Evolutionary conservation across 257 asterid species (phyloP), one percentile per base, ranked within the genome.

Genomic region (Capsicum pubescens): DNA sequence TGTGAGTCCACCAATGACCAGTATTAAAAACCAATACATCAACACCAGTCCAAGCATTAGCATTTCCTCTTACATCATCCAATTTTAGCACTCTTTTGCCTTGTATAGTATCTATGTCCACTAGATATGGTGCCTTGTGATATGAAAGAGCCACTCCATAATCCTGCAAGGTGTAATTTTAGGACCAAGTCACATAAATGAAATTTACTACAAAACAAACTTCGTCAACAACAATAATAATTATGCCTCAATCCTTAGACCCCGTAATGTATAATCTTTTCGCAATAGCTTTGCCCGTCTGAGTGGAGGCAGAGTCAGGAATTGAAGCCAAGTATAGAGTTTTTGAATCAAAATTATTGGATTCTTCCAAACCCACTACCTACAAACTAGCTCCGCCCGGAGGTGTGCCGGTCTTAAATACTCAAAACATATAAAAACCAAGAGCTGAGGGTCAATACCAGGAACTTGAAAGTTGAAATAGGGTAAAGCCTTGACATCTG

Each of bases 1-100:
- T 90, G 32, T 97, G 99, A 54, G 88, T 90, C 98, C 98, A 97
- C 99, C 99, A 97, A 69, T 97, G 99, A 3, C 99, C 99, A 3
- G 99, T 95, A 92, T 97, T 91, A 91, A 97, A 97, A 13, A 91
- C 91, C 50, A 97, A 93, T 26, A 97, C 91, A 91, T 97, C 98
- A 3, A 87, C 97, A 19, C 91, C 92, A 9, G 79, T 88, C 99
- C 99, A 97, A 4, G 95, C 97, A 84, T 93, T 93, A 9, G 89
- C 95, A 84, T 97, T 93, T 35, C 93, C 92, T 67, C 93, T 86
- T 1, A 97, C 91, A 9, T 95, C 99, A 83, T 95, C 98, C 89
- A 97, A 87, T 84, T 84, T 93, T 79, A 97, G 89, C 84, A 97
- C 94, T 55, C 96, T 92, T 56, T 90, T 94, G 39, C 99, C 99